Percentiles rank a stretch among this genome's conserved stretches.
Evolutionary conservation across 345 rosid species (phyloP).

Genomic region (Gossypium herbaceum): DNA sequence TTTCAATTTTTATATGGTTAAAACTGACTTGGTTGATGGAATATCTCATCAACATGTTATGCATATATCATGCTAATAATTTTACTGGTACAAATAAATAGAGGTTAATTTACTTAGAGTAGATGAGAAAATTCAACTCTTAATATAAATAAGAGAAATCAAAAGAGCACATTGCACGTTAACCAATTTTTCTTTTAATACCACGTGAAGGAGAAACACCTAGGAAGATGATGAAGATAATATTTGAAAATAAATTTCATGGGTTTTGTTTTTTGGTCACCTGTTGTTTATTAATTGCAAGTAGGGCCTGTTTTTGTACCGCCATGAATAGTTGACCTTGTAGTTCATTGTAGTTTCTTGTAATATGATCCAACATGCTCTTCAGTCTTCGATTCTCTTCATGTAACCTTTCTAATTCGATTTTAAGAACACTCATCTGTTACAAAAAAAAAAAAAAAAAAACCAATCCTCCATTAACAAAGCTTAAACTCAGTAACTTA

Average conservation of each 20-base stretch:
- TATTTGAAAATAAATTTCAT: not conserved
- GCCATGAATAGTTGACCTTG: slow-evolving; percentile 49
- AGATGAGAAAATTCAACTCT: too few relatives aligned
- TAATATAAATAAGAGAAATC: too few relatives aligned
- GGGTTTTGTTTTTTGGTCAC: not conserved
- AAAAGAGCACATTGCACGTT: too few relatives aligned
- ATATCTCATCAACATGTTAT: too few relatives aligned
- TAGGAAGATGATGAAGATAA: not conserved
- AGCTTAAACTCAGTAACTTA: not conserved
- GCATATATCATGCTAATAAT: too few relatives aligned
- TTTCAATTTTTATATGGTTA: too few relatives aligned
- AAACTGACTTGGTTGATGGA: rapidly evolving
- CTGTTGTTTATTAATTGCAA: not conserved
- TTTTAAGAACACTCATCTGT: slow-evolving; percentile 25
- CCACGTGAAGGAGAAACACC: too few relatives aligned
- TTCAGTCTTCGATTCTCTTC: slow-evolving; percentile 70
- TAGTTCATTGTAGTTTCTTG: slow-evolving; percentile 50
- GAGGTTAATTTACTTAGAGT: too few relatives aligned
- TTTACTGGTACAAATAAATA: rapidly evolving
- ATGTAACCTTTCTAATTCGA: slow-evolving; percentile 51
- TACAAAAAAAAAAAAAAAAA: not conserved
- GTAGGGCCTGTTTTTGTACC: slow-evolving; percentile 11
- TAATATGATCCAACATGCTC: slow-evolving; percentile 60
- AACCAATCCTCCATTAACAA: not conserved
- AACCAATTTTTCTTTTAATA: too few relatives aligned